These are phyloP conservation scores for Ceratocystis eucalypticola DNA, from an alignment of 2,329 filamentous ascomycete species.

Conservation along the genomic window DNA sequence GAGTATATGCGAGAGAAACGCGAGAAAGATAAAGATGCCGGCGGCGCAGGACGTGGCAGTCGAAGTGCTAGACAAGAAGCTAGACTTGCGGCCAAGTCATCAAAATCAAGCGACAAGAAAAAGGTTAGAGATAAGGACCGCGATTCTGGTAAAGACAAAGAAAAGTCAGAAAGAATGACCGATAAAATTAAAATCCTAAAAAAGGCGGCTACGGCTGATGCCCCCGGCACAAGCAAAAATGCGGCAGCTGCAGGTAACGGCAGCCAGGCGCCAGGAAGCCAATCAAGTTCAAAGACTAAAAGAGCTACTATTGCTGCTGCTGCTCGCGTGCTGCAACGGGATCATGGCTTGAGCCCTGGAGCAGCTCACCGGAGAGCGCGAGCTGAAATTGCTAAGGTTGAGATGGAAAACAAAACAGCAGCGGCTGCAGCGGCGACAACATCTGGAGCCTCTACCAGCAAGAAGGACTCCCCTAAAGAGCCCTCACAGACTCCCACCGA, in stretches of 20 bases:
- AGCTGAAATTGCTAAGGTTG: conserved; percentile 44
- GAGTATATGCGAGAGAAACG: conserved; percentile 85
- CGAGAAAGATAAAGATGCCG: conserved; percentile 47
- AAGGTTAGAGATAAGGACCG: conserved; percentile 39
- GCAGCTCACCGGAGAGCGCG: conserved; percentile 48
- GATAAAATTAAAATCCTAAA: conserved; percentile 51
- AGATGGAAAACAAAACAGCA: conserved; percentile 32
- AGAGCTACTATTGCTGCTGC: conserved; percentile 49
- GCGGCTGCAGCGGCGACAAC: not conserved
- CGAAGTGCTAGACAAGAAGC: conserved; percentile 46
- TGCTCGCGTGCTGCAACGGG: conserved; percentile 51
- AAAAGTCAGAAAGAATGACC: conserved; percentile 38
- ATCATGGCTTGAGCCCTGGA: conserved; percentile 50
- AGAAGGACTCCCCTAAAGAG: conserved; percentile 6
- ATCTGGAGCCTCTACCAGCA: conserved; percentile 7
- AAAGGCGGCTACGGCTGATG: conserved; percentile 36
- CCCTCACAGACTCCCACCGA: not conserved
- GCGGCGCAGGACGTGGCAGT: conserved; percentile 34
- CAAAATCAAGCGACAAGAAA: conserved; percentile 37
- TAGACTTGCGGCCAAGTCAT: conserved; percentile 31
- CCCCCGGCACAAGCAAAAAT: conserved; percentile 30
- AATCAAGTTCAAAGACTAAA: conserved; percentile 34
- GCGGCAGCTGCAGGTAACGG: conserved; percentile 24
- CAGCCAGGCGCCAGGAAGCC: not conserved
- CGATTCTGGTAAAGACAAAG: conserved; percentile 37